A percentile compares a stretch with the other conserved stretches of the same genome.
Evolutionary conservation across 805 yeast species (phyloP).

Genomic region (Metschnikowia cerradonensis): DNA sequence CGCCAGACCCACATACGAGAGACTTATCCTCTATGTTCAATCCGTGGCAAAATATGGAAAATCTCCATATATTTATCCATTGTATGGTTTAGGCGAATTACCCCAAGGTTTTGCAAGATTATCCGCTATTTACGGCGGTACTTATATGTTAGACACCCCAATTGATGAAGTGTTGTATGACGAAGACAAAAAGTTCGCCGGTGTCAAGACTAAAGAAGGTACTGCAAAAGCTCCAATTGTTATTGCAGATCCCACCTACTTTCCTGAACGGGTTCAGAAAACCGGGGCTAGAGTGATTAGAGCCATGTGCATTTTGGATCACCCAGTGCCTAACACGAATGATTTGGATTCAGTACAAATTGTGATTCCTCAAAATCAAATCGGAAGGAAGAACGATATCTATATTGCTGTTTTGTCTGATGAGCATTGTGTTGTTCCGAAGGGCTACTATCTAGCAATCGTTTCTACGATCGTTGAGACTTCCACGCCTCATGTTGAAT

Average conservation of each 20-base stretch:
- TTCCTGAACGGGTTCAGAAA: slow-evolving; percentile 75
- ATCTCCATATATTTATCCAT: slow-evolving; percentile 92
- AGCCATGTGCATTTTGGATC: slow-evolving; percentile 85
- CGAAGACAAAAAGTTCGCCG: slow-evolving; percentile 62
- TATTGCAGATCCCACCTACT: slow-evolving; percentile 96
- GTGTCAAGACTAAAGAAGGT: slow-evolving; percentile 90
- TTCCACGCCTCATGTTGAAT: slow-evolving; percentile 83
- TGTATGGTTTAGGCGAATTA: slow-evolving; percentile 93
- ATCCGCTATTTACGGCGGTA: slow-evolving; percentile 96
- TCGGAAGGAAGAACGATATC: slow-evolving; percentile 87
- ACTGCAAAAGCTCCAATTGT: slow-evolving; percentile 87
- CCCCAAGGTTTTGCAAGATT: slow-evolving; percentile 99
- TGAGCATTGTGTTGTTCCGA: slow-evolving; percentile 85
- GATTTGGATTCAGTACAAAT: slow-evolving; percentile 89
- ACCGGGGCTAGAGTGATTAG: slow-evolving; percentile 74
- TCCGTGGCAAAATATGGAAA: slow-evolving; percentile 94
- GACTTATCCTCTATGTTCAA: slow-evolving; percentile 79
- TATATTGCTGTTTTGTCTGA: slow-evolving; percentile 88
- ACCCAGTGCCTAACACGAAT: slow-evolving; percentile 77
- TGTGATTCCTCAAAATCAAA: slow-evolving; percentile 95
- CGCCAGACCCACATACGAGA: slow-evolving; percentile 85
- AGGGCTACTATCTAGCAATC: slow-evolving; percentile 87
- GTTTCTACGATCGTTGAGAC: slow-evolving; percentile 94
- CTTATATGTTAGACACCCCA: slow-evolving; percentile 96
- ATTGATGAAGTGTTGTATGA: slow-evolving; percentile 81